Conservation (phyloP, 192 early-diverging fungal species). For the Gamsiella multidivaricata region DNA sequence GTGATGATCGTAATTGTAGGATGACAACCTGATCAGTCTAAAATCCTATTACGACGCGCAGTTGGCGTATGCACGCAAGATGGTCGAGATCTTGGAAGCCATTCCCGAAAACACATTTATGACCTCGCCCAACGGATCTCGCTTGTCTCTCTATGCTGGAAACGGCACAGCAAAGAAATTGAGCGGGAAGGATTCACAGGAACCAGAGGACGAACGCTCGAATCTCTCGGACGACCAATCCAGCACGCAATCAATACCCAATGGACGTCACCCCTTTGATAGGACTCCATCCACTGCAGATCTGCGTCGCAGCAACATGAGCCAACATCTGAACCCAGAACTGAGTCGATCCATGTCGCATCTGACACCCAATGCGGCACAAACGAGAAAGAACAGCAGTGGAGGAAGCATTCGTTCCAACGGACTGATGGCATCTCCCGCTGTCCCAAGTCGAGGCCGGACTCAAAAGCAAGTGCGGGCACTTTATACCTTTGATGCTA, state of each 20-base stretch:
- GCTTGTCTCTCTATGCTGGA: conserved; percentile 27
- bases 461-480: conserved; percentile 73
- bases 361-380: conserved; percentile 44
- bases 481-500: conserved; percentile 85
- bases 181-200: conserved; percentile 37
- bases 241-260: conserved; percentile 51
- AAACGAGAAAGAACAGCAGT: conserved; percentile 46
- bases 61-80: conserved; percentile 35
- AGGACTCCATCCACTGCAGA: conserved; percentile 56
- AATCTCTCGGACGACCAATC: conserved; percentile 39
- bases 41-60: conserved; percentile 48
- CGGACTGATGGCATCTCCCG: conserved; percentile 53
- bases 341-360: conserved; percentile 60
- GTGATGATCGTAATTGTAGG: too few relatives aligned
- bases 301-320: conserved; percentile 24
- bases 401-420: conserved; percentile 23
- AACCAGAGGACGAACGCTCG: conserved; percentile 38
- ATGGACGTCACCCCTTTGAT: conserved; percentile 53
- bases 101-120: conserved; percentile 47
- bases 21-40: conserved; percentile 35
- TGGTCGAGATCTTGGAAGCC: conserved; percentile 41
- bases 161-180: conserved; percentile 22
- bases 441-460: conserved; percentile 39
- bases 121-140: conserved; percentile 37
- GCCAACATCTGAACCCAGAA: conserved; percentile 31